phyloP scores from a whole-genome alignment of 164 flowering plant genomes.

The Platanus orientalis region DNA sequence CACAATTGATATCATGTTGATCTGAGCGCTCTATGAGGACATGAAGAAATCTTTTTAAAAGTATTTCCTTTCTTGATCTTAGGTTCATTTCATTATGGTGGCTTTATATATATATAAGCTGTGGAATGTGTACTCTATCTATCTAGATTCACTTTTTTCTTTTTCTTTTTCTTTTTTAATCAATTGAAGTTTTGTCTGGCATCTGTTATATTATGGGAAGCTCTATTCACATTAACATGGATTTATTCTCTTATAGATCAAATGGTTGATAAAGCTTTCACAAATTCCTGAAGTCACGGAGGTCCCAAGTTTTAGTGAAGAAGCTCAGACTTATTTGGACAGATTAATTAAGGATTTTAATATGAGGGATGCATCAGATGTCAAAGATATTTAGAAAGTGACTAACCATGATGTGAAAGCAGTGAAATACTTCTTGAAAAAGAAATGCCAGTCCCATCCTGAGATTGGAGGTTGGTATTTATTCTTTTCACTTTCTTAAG shows the following conservation, averaged over 20 bases:
- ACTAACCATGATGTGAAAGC: slow-evolving; percentile 99
- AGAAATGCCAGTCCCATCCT: slow-evolving; percentile 69
- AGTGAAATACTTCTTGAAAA: slow-evolving; percentile 89
- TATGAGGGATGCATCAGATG: slow-evolving; percentile 66
- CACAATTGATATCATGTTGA: no score
- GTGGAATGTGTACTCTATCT: neutral
- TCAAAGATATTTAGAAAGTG: slow-evolving; percentile 76
- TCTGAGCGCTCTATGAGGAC: no score
- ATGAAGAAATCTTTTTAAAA: no score
- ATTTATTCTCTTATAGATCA: slow-evolving; percentile 45
- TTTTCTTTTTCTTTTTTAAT: neutral
- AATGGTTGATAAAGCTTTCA: slow-evolving; percentile 90
- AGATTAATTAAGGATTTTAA: slow-evolving; percentile 52
- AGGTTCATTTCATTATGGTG: no score
- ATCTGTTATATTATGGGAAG: neutral
- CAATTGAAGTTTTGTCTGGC: neutral
- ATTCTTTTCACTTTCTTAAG: slow-evolving; percentile 3
- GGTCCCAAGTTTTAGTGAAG: slow-evolving; percentile 74
- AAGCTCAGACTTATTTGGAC: slow-evolving; percentile 55
- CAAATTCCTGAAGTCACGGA: slow-evolving; percentile 74
- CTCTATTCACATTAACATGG: neutral
- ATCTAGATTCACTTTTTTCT: no score
- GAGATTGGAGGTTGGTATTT: slow-evolving; percentile 71
- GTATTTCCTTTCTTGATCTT: no score
- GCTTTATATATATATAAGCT: no score